A percentile compares a stretch with the other conserved stretches of the same genome.
Conservation (phyloP, 73 alveolate species). For the Paraurostyla sp. region DNA sequence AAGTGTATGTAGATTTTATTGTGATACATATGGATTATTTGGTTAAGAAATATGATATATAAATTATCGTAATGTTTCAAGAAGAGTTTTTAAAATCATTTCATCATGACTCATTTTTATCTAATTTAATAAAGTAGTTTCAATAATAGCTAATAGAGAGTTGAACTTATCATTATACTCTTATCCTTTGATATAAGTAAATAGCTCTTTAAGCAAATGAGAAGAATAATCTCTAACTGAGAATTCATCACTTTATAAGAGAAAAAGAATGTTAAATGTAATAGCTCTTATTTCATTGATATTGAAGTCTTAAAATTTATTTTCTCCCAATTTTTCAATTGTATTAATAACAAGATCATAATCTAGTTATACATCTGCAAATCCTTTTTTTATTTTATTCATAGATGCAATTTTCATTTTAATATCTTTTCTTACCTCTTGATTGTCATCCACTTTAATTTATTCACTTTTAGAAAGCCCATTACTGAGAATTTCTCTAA, state of each 20-base stretch:
- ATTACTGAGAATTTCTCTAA: constrained; percentile 14
- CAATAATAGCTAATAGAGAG: not conserved
- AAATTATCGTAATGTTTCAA: not conserved
- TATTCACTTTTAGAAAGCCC: not conserved
- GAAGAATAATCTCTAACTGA: constrained; percentile 37
- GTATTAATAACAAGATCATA: constrained; percentile 46
- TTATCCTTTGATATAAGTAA: not conserved
- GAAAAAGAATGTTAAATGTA: constrained; percentile 1
- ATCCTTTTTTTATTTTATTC: constrained; percentile 36
- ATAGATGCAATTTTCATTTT: not conserved
- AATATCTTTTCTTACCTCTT: not conserved
- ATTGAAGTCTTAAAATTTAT: not conserved
- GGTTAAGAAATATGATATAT: not conserved
- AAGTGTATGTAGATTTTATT: not conserved
- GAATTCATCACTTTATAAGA: constrained; percentile 32
- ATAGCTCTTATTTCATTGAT: not conserved
- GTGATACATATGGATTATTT: not conserved
- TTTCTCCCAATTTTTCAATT: not conserved
- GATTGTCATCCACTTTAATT: not conserved
- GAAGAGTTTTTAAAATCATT: not conserved
- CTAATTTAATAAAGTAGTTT: not conserved
- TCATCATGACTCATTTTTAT: not conserved
- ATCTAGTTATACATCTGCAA: constrained; percentile 56
- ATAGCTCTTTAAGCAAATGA: not conserved
- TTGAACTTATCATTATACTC: not conserved